Evolutionary conservation across 2,329 filamentous ascomycete species (phyloP), one percentile per base, ranked within the genome.

Genomic region (Blastomyces silverae): DNA sequence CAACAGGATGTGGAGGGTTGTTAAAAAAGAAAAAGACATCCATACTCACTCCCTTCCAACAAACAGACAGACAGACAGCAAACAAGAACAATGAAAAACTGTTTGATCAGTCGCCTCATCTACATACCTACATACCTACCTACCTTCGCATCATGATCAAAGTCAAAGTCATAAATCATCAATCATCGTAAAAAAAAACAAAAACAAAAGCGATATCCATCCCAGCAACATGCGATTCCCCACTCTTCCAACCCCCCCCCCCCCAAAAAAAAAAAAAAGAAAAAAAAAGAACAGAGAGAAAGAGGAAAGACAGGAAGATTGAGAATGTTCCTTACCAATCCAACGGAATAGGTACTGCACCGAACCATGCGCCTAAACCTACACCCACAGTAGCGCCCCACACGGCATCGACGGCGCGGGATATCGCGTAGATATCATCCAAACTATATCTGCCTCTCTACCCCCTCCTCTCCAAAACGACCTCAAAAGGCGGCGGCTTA

Each of bases 311-410:
- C 6, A 25, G 22, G 5, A 52, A 15, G 3, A 15, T 5, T 28
- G 11, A 42, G n/a, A 3, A n/a, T 7, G n/a, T 7, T 22, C 20
- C 79, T 70, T 67, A 84, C 93, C 93, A 97, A 76, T 99, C 94
- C 69, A 99, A 80, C 1, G 94, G 94, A 70, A 99, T 97, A 0
- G 95, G 94, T 63, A 97, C 86, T 8, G 94, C 94, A 3, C 94
- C 94, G 53, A 96, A 79, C 94, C 94, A 97, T 52, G 91, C 91
- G 6, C 94, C 94, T 0, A 93, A 71, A 34, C 89, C 80, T 0
- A 87, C 87, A 5, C 94, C 94, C n/a, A 92, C 76, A 11, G 91
- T 82, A 1, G 86, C 91, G 2, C 92, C 93, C 78, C 91, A 94
- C 0, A 90, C 86, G 73, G 92, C 89, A 76, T 97, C 94, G 28